Base-by-base conservation (phyloP, 768 basidiomycete species). In the Phallus indusiatus region DNA sequence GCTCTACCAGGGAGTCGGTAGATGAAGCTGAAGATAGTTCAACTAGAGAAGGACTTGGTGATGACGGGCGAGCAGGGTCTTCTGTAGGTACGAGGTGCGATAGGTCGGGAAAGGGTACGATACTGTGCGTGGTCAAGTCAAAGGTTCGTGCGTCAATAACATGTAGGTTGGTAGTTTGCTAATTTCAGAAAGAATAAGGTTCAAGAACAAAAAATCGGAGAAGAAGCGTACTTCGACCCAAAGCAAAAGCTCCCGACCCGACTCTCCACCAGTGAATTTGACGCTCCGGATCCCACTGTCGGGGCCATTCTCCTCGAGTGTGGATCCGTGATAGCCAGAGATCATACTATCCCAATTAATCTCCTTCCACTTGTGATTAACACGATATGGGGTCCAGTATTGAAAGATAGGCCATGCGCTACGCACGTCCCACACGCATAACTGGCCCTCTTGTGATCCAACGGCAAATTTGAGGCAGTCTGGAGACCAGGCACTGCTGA, bases 81-180 rank as follows among this genome's bases (percentile, higher is more conserved):
- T 7, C 24, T 22, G 22, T 1, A 5, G 17, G n/a, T n/a, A 28
- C 8, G 17, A 28, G 11, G n/a, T n/a, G 8, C 6, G n/a, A 37
- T 28, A 11, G 14, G 18, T 57, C 56, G 6, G 56, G 71, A 70
- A 5, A 74, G 64, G 28, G 68, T 65, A 17, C 67, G 28, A 60
- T 72, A 70, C 5, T 68, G 63, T 52, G 56, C 2, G 56, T 48
- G 16, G 47, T 1, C 9, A 48, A 46, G 22, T 91, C 85, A 64
- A 94, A 94, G 0, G 90, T 94, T 49, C 83, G 78, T 3, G 92
- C 90, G 66, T 96, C 94, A 53, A 95, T 75, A 59, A 94, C 76
- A 66, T 96, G 94, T 8, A 95, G 69, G 37, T 87, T 71, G 33
- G 81, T 85, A 1, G 89, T 88, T 68, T 95, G 92, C 89, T 94